phyloP scores from a whole-genome alignment of 176 grass and related monocot species.

The Oropetium thomaeum region DNA sequence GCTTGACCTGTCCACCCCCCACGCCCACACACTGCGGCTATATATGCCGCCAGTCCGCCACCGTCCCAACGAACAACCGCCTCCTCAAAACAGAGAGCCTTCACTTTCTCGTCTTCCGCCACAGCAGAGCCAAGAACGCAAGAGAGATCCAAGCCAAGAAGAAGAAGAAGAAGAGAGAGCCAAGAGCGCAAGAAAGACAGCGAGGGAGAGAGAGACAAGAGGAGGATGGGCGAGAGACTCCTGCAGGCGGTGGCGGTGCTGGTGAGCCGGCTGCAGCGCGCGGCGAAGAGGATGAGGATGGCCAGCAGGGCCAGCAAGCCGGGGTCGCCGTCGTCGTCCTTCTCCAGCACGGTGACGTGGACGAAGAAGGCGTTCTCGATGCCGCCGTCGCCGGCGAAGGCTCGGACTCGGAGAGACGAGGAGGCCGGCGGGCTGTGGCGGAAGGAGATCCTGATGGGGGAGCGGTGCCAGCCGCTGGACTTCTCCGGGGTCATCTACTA shows the following conservation, averaged over 20 bases:
- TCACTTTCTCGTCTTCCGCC: background rate
- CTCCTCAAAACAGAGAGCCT: background rate
- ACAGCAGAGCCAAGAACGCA: too few species aligned
- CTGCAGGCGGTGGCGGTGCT: too few species aligned
- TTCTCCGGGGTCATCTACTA: constrained; percentile 92
- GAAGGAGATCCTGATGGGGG: constrained; percentile 85
- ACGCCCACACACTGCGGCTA: background rate
- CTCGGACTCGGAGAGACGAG: background rate
- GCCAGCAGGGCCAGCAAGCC: too few species aligned
- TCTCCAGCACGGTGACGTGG: background rate
- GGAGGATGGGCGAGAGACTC: too few species aligned
- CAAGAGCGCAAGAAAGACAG: too few species aligned
- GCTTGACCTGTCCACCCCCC: background rate
- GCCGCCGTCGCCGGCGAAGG: background rate
- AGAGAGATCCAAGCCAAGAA: too few species aligned
- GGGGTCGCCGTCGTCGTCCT: too few species aligned
- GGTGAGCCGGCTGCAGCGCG: too few species aligned
- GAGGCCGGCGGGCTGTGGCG: constrained; percentile 50
- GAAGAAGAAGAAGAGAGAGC: too few species aligned
- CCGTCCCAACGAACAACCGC: background rate
- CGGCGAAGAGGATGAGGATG: too few species aligned
- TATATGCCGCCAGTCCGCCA: constrained; percentile 27
- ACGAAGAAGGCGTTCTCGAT: constrained; percentile 24
- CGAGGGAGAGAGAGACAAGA: too few species aligned
- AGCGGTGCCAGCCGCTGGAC: constrained; percentile 66